Base-by-base conservation (phyloP, 2,329 filamentous ascomycete genomes). In the Ophiocordyceps robertsii region DNA sequence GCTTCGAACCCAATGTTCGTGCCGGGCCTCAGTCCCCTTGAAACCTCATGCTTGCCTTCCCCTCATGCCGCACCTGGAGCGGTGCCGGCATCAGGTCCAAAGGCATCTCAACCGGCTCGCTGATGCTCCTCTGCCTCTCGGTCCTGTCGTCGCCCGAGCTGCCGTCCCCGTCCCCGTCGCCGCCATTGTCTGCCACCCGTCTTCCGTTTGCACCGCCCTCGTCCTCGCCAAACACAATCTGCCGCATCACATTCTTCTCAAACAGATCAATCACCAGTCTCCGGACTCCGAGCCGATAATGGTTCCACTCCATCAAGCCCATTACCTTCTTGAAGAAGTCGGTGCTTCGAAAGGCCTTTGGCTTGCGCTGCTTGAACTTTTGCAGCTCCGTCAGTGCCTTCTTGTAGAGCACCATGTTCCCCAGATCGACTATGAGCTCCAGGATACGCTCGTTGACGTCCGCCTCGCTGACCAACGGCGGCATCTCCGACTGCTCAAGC, bases 191-290 rank as follows among this genome's bases (percentile, higher is more conserved):
- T 79, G 16, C 56, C 57, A 11, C 63, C 62, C 24, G 24, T 27
- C 33, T n/a, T 36, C 6, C 33, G 14, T 10, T 14, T 31, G 56
- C 60, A 30, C 56, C 61, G 41, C 86, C 83, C 42, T 85, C 82
- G 17, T 64, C 63, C 17, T 62, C 63, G 17, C 84, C 82, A 44
- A 94, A 80, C 12, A 98, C 84, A 46, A 95, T 84, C 49, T 78
- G 77, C 48, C 88, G 73, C 63, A 96, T 72, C 37, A 96, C 85
- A 45, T 77, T 81, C 63, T 90, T 92, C 55, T 96, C 90, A 54
- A 98, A 98, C 19, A 98, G 66, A 57, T 96, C 92, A 46, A 96
- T 80, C 31, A 95, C 84, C 63, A 95, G 89, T 38, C 90, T 81
- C 47, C 90, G 82, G 27, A 93, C 84, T 1, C 82, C 82, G 2